Percentiles rank a stretch among this genome's conserved stretches.
These are phyloP conservation scores for Phaeotremella skinneri DNA, from an alignment of 768 basidiomycete genomes.

Conservation along the genomic window DNA sequence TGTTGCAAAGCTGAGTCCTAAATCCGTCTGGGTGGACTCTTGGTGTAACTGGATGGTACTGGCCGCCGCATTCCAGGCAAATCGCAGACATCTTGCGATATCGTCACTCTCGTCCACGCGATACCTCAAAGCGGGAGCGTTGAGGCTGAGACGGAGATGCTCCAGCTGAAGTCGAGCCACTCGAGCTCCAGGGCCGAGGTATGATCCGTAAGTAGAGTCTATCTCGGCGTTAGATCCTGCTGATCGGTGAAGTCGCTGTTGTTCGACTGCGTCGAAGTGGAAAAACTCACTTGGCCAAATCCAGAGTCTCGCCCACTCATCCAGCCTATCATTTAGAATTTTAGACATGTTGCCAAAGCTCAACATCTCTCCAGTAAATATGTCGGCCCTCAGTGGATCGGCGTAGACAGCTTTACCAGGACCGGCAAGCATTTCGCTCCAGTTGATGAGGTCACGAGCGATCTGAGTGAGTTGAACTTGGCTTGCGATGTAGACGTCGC, in stretches of 20 bases:
- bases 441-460: conserved; percentile 8
- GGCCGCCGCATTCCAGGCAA: conserved; percentile 6
- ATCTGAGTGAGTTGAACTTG: conserved; percentile 11
- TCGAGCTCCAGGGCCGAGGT: conserved; percentile 3
- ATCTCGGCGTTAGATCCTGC: not conserved
- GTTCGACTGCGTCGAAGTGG: not conserved
- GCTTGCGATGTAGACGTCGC: conserved; percentile 12
- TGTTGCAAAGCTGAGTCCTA: conserved; percentile 8
- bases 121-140: conserved; percentile 4
- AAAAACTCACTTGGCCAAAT: conserved; percentile 4
- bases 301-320: conserved; percentile 12
- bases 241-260: not conserved
- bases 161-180: conserved; percentile 3
- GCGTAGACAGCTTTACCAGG: not conserved
- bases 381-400: not conserved
- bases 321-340: conserved; percentile 8
- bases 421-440: conserved; percentile 2
- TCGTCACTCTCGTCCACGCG: not conserved
- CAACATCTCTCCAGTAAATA: not conserved
- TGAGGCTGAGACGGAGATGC: conserved; percentile 15
- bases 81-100: conserved; percentile 1
- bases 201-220: conserved; percentile 6
- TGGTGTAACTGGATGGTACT: conserved; percentile 3
- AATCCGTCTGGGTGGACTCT: conserved; percentile 3
- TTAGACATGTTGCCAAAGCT: not conserved